These are phyloP conservation scores for Phytophthora boehmeriae DNA, from an alignment of 352 stramenopile genomes.

Conservation along the genomic window DNA sequence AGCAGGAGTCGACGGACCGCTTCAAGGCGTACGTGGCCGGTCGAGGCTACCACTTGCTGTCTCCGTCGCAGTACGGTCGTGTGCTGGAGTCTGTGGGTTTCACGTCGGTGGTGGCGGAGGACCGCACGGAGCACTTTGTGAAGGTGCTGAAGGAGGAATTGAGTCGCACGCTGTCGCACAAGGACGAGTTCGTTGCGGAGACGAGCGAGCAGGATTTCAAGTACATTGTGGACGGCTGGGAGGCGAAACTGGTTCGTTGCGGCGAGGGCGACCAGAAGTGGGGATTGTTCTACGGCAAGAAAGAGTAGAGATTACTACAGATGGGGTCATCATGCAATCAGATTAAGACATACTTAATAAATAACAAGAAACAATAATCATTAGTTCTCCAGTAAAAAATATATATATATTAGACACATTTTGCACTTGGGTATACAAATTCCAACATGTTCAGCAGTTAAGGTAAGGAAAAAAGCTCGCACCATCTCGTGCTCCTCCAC, in stretches of 20 bases:
- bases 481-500: conserved; percentile 56
- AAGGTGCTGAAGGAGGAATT: conserved; percentile 69
- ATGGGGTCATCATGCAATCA: no score
- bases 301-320: conserved; percentile 35
- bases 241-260: conserved; percentile 70
- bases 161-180: conserved; percentile 55
- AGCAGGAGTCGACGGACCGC: conserved; percentile 49
- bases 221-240: conserved; percentile 73
- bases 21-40: conserved; percentile 67
- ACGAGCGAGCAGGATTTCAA: conserved; percentile 71
- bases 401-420: conserved; percentile 11
- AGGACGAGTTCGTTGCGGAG: conserved; percentile 71
- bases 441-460: neutral
- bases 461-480: neutral
- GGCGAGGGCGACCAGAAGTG: conserved; percentile 77
- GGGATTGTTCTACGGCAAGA: conserved; percentile 71
- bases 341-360: no score
- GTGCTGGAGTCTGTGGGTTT: conserved; percentile 62
- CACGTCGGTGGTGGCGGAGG: conserved; percentile 55
- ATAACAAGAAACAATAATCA: no score
- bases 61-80: conserved; percentile 60
- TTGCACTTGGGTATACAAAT: conserved; percentile 35
- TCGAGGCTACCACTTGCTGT: conserved; percentile 73
- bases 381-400: no score
- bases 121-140: conserved; percentile 74